Conservation (phyloP, 352 stramenopile genomes). For the Pythium monospermum region DNA sequence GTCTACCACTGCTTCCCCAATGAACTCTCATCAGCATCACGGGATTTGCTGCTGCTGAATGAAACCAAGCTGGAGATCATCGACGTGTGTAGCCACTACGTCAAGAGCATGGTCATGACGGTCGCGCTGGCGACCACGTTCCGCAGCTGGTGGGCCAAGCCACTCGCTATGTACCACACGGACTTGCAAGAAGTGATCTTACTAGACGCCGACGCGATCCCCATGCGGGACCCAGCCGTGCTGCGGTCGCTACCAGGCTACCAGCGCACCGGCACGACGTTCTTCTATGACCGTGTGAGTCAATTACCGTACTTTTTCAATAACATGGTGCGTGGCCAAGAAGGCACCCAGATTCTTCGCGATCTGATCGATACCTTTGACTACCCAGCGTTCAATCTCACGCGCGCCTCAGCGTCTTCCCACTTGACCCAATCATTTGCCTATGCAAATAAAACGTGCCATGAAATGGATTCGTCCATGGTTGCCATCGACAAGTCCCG, state of each 20-base stretch:
- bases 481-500: constrained; percentile 25
- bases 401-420: constrained; percentile 26
- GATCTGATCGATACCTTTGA: constrained; percentile 41
- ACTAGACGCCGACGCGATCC: constrained; percentile 21
- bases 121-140: constrained; percentile 15
- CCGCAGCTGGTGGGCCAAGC: constrained; percentile 24
- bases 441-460: constrained; percentile 31
- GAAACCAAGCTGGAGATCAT: constrained; percentile 49
- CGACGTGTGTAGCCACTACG: constrained; percentile 47
- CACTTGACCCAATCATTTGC: constrained; percentile 33
- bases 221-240: constrained; percentile 14
- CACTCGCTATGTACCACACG: constrained; percentile 21
- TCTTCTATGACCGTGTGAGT: constrained; percentile 41
- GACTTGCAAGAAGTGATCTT: constrained; percentile 12
- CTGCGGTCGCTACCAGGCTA: constrained; percentile 21
- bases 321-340: constrained; percentile 11
- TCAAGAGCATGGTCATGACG: constrained; percentile 11
- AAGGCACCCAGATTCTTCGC: constrained; percentile 27
- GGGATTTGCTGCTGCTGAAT: constrained; percentile 29
- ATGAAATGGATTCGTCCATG: constrained; percentile 62
- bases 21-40: constrained; percentile 34
- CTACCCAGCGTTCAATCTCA: constrained; percentile 33
- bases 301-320: constrained; percentile 36
- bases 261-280: constrained; percentile 33
- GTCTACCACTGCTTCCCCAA: constrained; percentile 33